phyloP scores from a whole-genome alignment of 306 rosid species.

The peach (Prunus persica) region Prunus_persica_NCBIv2 NC_034015.1:8710501-8711000 shows the following conservation, averaged over 20 bases:
- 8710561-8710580: too few relatives aligned
- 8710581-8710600: too few relatives aligned
- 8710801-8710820: not conserved
- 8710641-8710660: not conserved
- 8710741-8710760: not conserved
- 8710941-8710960: slow-evolving; percentile 89
- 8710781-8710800: not conserved
- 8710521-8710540: not conserved
- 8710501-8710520: not conserved
- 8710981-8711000: not conserved
- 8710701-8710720: too few relatives aligned
- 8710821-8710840: not conserved
- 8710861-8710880: slow-evolving; percentile 58
- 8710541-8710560: not conserved
- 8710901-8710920: slow-evolving; percentile 90
- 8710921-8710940: slow-evolving; percentile 96
- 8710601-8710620: not conserved
- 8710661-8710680: not conserved
- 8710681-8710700: too few relatives aligned
- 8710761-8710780: not conserved
- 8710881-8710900: slow-evolving; percentile 91
- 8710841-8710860: slow-evolving; percentile 15
- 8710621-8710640: not conserved
- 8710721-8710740: too few relatives aligned
- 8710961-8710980: slow-evolving; percentile 33